Base-by-base conservation (phyloP, 208 protist species). In the Dictyostelium gargantuum region DNA sequence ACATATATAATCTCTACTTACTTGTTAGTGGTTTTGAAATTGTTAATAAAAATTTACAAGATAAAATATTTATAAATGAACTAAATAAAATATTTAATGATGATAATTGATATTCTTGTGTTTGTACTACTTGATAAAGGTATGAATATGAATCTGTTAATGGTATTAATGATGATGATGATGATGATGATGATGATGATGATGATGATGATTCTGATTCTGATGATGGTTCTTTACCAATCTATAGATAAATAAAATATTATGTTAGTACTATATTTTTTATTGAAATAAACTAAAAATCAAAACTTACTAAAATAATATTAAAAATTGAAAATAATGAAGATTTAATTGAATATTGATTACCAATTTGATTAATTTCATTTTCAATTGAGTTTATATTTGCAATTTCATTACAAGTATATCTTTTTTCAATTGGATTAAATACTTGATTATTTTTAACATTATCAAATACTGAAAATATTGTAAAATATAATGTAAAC, bases 381-480 rank as follows among this genome's bases (percentile, higher is more conserved):
- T 70, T 70, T 70, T 42, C 15, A 26, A 70, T 70, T 42, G 23
- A n/a, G 17, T 38, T 15, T 40, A 8, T 35, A 26, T 13, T 11
- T 9, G 10, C 3, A 40, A 70, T 70, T 35, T 70, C 32, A 70
- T 70, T 70, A 35, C 35, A 10, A 11, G 21, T 58, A 26, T 58
- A 35, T 58, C 26, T 38, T n/a, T 56, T 80, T 52, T 52, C 46
- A 35, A 80, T 58, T 52, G 74, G n/a, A 58, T 56, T 44, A 58
- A 29, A 50, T 42, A 50, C 19, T 38, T 23, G 9, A 10, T 8
- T n/a, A 58, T 44, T 70, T 40, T 70, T 58, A 15, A n/a, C 13
- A 58, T 58, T 58, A n/a, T 80, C 74, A 80, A 80, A 80, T n/a
- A 56, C n/a, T 80, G 46, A 38, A 58, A 80, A 80, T 23, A 80